Percentiles rank a stretch among this genome's conserved stretches.
Evolutionary conservation across 2,329 filamentous ascomycete species (phyloP).

Genomic region (Fusarium nygamai): DNA sequence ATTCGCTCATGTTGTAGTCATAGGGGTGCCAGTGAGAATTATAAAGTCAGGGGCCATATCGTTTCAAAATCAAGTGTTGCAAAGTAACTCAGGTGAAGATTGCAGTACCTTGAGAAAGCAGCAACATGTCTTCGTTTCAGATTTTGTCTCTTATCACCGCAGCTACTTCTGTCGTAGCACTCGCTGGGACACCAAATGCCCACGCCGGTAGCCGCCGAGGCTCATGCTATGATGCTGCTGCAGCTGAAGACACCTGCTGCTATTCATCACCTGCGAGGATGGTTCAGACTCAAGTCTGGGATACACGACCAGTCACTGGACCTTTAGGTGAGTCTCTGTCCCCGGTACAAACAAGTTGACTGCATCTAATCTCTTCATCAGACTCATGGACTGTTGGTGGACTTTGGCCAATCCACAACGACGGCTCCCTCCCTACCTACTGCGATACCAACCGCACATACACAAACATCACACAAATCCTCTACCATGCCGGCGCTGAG

Average conservation of each 20-base stretch:
- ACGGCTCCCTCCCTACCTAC: slow-evolving; percentile 6
- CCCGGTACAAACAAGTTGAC: fast-evolving
- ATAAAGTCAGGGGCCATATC: slow-evolving; percentile 6
- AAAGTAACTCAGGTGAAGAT: neutral
- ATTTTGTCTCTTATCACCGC: slow-evolving; percentile 4
- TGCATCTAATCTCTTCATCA: neutral
- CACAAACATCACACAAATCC: slow-evolving; percentile 22
- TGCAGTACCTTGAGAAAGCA: neutral
- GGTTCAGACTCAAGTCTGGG: slow-evolving; percentile 20
- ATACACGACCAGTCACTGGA: slow-evolving; percentile 9
- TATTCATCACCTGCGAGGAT: slow-evolving; percentile 14
- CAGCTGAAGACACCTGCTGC: slow-evolving; percentile 1
- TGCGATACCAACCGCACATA: slow-evolving; percentile 26
- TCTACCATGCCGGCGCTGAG: slow-evolving; percentile 14
- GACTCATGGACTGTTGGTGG: slow-evolving; percentile 20
- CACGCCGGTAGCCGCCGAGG: neutral
- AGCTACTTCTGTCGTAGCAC: slow-evolving; percentile 11
- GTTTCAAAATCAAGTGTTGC: neutral
- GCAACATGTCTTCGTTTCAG: slow-evolving; percentile 4
- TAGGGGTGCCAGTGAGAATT: neutral
- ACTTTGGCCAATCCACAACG: slow-evolving; percentile 5
- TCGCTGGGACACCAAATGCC: slow-evolving; percentile 13
- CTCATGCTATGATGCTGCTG: neutral
- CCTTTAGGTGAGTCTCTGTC: neutral
- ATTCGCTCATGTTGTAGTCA: neutral